Base-by-base conservation (phyloP, 345 rosid genomes). In the Euphorbia lathyris region DNA sequence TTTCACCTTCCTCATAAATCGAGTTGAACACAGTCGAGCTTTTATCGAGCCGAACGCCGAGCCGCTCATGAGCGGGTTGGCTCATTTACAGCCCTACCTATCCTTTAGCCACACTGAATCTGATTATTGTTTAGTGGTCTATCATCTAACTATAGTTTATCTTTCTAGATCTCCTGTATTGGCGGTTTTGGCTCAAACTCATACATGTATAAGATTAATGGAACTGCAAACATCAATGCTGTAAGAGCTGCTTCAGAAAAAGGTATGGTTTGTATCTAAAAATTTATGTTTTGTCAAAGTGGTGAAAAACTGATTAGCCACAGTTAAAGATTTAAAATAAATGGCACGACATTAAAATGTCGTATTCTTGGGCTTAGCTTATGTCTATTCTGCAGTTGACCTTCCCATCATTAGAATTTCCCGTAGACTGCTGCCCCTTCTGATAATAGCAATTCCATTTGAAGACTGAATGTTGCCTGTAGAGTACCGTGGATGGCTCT, bases 151-250 rank as follows among this genome's bases (percentile, higher is more conserved):
- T 30, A 26, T n/a, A 67, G 27, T 69, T 72, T 53, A 22, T 36
- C 66, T 66, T 58, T 79, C 75, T 78, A 96, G 99, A 83, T 96
- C 17, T 96, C 99, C 48, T 96, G 97, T 67, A 87, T 90, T 65
- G 98, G 99, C 38, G 97, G 98, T 60, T 96, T 96, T 80, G 99
- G 99, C 72, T 90, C 98, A 47, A 85, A 90, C 75, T 83, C 98
- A 58, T 76, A 89, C 58, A 96, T 96, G 99, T 90, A 96, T 74
- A 92, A 96, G 83, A 87, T 89, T 72, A 96, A 96, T 4, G 99
- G 99, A 30, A 89, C 99, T 65, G 96, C 98, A 62, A 92, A 96
- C 81, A 86, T 92, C 72, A 89, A 90, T 78, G 98, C 98, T 40
- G 84, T 96, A 76, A 84, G 93, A 82, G 95, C 87, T 74, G 99